Evolutionary conservation across 2,329 filamentous ascomycete species (phyloP), one percentile per base, ranked within the genome.

Genomic region (Ustilaginoidea virens): DNA sequence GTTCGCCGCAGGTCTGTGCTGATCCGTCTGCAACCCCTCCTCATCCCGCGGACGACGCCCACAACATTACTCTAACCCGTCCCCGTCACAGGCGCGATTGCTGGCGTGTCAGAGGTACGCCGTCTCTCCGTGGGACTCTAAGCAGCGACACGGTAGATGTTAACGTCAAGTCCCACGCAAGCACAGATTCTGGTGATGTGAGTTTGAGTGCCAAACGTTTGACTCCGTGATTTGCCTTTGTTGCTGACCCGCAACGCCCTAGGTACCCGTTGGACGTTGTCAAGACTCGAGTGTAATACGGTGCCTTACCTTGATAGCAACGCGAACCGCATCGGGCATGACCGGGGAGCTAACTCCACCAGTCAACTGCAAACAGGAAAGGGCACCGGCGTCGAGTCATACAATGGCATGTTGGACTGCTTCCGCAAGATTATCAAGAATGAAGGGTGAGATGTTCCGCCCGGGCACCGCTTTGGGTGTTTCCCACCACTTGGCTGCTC

Each of bases 231-330:
- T n/a, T n/a, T n/a, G n/a, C n/a, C 14, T 25, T 8, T 4, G 5
- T 7, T 25, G 13, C 24, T 25, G 13, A 25, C n/a, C 17, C 3
- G 5, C 12, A 15, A 13, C 12, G 20, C 17, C 34, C 33, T 52
- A 94, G 86, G 90, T 98, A 98, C 65, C 90, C 90, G 43, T 68
- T 98, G 55, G 90, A 98, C 55, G 90, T 98, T 34, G 83, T 96
- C 56, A 96, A 96, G 71, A 96, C 90, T 40, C 70, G 87, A 77
- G 80, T 92, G 80, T 90, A 71, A n/a, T n/a, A n/a, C n/a, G n/a
- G n/a, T n/a, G n/a, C n/a, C n/a, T n/a, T n/a, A n/a, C n/a, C n/a
- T n/a, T n/a, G n/a, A n/a, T n/a, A n/a, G n/a, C n/a, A n/a, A n/a
- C n/a, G n/a, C n/a, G n/a, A n/a, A n/a, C n/a, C n/a, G n/a, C n/a